These are phyloP conservation scores for Rhodocollybia butyracea DNA, from an alignment of 768 basidiomycete genomes.

Conservation along the genomic window DNA sequence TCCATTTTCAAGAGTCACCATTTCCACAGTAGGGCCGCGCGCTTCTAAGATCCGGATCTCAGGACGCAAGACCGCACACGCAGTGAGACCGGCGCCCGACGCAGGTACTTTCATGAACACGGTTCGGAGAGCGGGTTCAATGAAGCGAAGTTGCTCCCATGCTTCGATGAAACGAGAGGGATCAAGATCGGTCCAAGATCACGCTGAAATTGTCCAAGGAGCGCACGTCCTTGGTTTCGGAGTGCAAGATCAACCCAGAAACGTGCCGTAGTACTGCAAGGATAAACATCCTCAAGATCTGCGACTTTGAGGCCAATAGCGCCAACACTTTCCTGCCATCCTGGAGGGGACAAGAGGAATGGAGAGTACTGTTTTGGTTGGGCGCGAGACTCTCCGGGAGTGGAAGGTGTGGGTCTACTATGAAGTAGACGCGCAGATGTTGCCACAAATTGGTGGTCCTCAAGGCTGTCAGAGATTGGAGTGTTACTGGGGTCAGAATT, in stretches of 20 bases:
- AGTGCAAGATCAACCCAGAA: constrained; percentile 4
- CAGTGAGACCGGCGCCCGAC: not conserved
- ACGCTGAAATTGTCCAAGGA: not conserved
- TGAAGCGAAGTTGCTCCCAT: constrained; percentile 4
- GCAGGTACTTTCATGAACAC: not conserved
- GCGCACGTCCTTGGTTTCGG: not conserved
- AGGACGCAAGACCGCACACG: constrained; percentile 1
- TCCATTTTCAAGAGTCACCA: not conserved
- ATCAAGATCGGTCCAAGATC: constrained; percentile 7
- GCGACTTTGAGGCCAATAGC: not conserved
- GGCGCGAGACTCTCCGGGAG: no score
- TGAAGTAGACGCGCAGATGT: no score
- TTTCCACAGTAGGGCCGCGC: not conserved
- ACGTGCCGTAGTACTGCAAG: not conserved
- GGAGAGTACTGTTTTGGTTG: not conserved
- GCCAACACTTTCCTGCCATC: not conserved
- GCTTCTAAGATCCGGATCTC: not conserved
- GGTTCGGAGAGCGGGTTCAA: not conserved
- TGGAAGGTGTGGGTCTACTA: no score
- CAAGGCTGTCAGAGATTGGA: no score
- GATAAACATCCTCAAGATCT: constrained; percentile 8
- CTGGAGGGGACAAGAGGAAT: not conserved
- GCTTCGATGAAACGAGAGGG: constrained; percentile 1
- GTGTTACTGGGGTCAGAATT: no score
- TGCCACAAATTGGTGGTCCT: no score